Evolutionary conservation across 768 basidiomycete genomes (phyloP), one percentile per base, ranked within the genome.

Genomic region (Tremella mesenterica): DNA sequence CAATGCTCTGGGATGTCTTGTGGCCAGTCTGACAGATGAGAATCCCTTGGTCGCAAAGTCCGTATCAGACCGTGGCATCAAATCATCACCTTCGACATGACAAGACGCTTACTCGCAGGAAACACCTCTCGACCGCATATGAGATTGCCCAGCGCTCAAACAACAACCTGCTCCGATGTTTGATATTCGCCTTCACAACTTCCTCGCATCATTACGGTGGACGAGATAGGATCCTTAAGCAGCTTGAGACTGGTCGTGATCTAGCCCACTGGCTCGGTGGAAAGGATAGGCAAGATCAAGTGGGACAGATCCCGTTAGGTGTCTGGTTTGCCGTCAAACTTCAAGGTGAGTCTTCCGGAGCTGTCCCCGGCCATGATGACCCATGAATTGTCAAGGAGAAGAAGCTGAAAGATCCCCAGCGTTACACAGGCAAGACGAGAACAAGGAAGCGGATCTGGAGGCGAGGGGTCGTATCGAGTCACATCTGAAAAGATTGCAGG

Each of bases 131-230:
- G 13, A 34, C 26, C 1, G 62, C 64, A 3, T 66, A 64, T 34
- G 67, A 66, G 13, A 52, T 64, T 14, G 44, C 51, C n/a, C 31
- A 36, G n/a, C 33, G 50, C 33, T 47, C 64, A 7, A 58, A 59
- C 33, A 62, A 64, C 48, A 58, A 62, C 29, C 28, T 64, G 20
- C 52, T 66, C 12, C 56, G 63, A 36, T 41, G 52, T 2, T 41
- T 69, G 28, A 59, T 66, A 16, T 69, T 69, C 29, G 63, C 67
- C 13, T 64, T 65, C 52, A 64, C 63, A 12, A 60, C 67, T 4
- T 57, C 54, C 18, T 55, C 58, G 5, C 62, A 69, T 47, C 50
- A 59, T 14, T 64, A 61, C 45, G 64, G 64, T 3, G 50, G 43
- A 6, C 36, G 56, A 31, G 62, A 66, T 2, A 47, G 56, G 21